Conservation (phyloP, 306 rosid genomes). For the Quercus wislizeni region DNA sequence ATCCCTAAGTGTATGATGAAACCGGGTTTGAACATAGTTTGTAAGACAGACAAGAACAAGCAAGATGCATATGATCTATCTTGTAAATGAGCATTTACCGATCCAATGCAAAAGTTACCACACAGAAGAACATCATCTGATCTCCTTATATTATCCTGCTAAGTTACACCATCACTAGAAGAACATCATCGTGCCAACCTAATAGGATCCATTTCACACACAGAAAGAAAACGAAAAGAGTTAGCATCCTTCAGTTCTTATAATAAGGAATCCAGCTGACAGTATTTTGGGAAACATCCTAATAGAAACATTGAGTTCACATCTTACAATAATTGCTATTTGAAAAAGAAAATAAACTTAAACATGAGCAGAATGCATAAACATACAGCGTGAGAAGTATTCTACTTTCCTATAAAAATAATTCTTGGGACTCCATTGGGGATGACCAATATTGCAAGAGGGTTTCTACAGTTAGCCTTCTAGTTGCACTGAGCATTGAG, state of each 20-base stretch:
- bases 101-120: not conserved
- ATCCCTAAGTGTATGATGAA: not conserved
- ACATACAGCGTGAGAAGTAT: not conserved
- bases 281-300: not conserved
- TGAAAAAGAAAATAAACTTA: not conserved
- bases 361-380: not conserved
- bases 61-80: not conserved
- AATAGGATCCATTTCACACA: not conserved
- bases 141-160: not conserved
- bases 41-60: not conserved
- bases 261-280: not conserved
- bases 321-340: not conserved
- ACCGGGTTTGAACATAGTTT: not conserved
- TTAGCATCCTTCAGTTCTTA: not conserved
- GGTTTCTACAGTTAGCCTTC: slow-evolving; percentile 87
- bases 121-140: not conserved
- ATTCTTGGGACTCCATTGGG: slow-evolving; percentile 77
- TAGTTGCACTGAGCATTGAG: slow-evolving; percentile 96
- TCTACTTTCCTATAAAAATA: slow-evolving; percentile 31
- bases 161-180: slow-evolving; percentile 5
- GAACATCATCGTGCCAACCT: slow-evolving; percentile 8
- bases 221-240: not conserved
- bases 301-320: not conserved
- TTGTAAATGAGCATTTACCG: not conserved
- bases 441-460: slow-evolving; percentile 89